Conservation (phyloP, 306 rosid species). For the Comarum palustre region DNA sequence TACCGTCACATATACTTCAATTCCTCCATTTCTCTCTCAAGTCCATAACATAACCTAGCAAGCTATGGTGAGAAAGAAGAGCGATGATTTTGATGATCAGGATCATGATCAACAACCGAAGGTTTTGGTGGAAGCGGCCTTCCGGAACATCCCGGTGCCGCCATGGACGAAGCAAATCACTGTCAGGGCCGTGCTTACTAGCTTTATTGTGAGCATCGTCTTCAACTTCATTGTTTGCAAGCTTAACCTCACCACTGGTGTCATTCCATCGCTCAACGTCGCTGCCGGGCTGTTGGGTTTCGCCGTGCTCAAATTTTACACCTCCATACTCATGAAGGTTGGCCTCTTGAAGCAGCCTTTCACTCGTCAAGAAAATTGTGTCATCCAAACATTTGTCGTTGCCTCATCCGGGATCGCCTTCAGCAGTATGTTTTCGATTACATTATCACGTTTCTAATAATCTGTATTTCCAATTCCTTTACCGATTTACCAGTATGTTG, state of each 20-base stretch:
- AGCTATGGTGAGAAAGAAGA: conserved; percentile 3
- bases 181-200: conserved; percentile 45
- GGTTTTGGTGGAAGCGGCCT: conserved; percentile 48
- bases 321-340: conserved; percentile 28
- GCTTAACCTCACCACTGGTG: conserved; percentile 70
- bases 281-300: conserved; percentile 75
- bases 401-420: conserved; percentile 90
- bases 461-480: background rate
- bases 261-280: conserved; percentile 70
- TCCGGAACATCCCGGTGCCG: conserved; percentile 35
- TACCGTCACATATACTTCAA: background rate
- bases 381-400: conserved; percentile 71
- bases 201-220: conserved; percentile 44
- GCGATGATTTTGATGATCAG: background rate
- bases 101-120: background rate
- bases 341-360: conserved; percentile 63
- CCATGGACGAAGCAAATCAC: conserved; percentile 65
- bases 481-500: background rate
- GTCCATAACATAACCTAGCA: background rate
- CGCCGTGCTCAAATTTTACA: conserved; percentile 48
- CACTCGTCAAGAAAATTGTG: conserved; percentile 77
- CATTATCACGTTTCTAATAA: background rate
- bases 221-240: conserved; percentile 64
- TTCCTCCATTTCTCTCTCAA: background rate
- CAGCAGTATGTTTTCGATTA: conserved; percentile 45